phyloP scores from a whole-genome alignment of 2,329 filamentous ascomycete genomes.

The Myriosclerotinia duriaeana region DNA sequence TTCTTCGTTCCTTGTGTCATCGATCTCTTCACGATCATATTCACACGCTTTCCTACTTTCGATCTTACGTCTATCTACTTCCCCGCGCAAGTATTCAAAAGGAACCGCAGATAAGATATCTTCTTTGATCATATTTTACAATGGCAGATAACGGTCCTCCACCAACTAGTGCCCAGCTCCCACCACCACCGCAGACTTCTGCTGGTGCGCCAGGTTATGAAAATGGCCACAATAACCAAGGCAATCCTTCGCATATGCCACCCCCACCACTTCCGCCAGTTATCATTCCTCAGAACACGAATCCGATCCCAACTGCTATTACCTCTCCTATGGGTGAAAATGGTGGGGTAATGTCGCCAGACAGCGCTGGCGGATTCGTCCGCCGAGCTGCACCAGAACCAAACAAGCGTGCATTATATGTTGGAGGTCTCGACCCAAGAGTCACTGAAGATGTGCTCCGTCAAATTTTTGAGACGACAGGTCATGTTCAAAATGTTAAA shows the following conservation, averaged over 20 bases:
- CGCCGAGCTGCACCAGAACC: constrained; percentile 94
- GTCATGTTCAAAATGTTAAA: constrained; percentile 97
- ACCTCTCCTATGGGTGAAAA: constrained; percentile 76
- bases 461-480: constrained; percentile 98
- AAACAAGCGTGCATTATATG: constrained; percentile 96
- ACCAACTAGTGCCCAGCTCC: constrained; percentile 63
- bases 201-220: constrained; percentile 76
- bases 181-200: constrained; percentile 66
- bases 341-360: constrained; percentile 76
- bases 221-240: constrained; percentile 69
- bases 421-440: constrained; percentile 89
- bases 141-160: constrained; percentile 79
- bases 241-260: constrained; percentile 75
- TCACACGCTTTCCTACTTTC: constrained; percentile 30
- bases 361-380: constrained; percentile 74
- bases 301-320: constrained; percentile 89
- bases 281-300: constrained; percentile 92
- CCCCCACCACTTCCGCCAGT: constrained; percentile 81
- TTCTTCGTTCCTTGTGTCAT: constrained; percentile 33
- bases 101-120: constrained; percentile 30
- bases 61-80: constrained; percentile 32
- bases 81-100: constrained; percentile 28
- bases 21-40: constrained; percentile 29
- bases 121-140: constrained; percentile 40
- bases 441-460: constrained; percentile 95